These are phyloP conservation scores for Mycena olivaceomarginata DNA, from an alignment of 768 basidiomycete genomes.

Conservation along the genomic window DNA sequence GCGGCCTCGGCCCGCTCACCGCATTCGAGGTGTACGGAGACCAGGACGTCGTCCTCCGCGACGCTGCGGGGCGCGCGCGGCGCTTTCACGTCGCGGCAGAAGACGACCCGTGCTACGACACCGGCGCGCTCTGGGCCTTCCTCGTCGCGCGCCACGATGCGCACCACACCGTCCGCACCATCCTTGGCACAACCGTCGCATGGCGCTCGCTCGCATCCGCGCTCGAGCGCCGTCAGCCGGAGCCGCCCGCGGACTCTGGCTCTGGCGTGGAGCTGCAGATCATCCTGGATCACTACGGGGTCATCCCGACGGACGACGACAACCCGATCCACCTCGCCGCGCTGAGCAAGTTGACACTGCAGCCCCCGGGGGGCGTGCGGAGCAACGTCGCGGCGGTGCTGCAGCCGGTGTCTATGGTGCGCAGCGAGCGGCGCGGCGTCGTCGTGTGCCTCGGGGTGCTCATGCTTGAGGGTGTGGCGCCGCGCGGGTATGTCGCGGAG, in stretches of 20 bases:
- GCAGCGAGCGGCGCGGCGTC: conserved; percentile 10
- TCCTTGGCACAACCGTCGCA: background rate
- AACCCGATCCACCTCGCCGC: background rate
- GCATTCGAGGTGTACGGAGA: conserved; percentile 23
- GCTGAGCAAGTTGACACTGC: conserved; percentile 11
- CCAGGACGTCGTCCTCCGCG: conserved; percentile 24
- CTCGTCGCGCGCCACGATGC: conserved; percentile 8
- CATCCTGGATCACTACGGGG: background rate
- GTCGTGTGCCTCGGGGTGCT: conserved; percentile 27
- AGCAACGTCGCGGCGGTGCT: conserved; percentile 9
- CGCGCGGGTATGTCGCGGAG: conserved; percentile 1
- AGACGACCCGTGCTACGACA: conserved; percentile 22
- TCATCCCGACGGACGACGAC: background rate
- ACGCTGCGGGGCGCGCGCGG: conserved; percentile 1
- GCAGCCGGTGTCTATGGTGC: conserved; percentile 10
- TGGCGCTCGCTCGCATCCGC: background rate
- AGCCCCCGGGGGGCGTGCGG: background rate
- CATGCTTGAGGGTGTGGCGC: background rate
- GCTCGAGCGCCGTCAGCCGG: background rate
- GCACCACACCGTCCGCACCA: conserved; percentile 13
- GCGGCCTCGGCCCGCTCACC: conserved; percentile 7
- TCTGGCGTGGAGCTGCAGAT: conserved; percentile 11
- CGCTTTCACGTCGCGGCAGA: conserved; percentile 8
- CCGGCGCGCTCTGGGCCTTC: conserved; percentile 17
- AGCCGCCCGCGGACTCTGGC: background rate